Percentiles rank a stretch among this genome's conserved stretches.
These are phyloP conservation scores for Chrysochromulina parva DNA, from an alignment of 78 protist genomes.

Conservation along the genomic window DNA sequence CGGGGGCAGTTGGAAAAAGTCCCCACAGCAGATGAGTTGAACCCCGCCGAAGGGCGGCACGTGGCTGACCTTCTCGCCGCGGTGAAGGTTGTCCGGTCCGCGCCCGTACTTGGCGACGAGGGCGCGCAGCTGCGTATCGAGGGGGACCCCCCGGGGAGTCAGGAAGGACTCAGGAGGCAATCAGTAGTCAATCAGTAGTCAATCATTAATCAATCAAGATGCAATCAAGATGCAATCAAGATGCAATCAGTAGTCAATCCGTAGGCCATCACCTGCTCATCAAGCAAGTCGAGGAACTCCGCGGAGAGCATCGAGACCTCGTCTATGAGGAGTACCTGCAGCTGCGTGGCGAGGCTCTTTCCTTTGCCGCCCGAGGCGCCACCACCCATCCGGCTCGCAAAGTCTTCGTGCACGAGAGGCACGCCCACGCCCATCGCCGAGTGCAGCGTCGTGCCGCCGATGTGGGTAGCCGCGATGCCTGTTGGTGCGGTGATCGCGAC, in stretches of 20 bases:
- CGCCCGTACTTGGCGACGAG: neutral
- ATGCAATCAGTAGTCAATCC: too few relatives aligned
- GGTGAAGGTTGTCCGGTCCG: neutral
- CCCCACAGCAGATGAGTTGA: constrained; percentile 53
- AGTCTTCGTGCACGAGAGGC: neutral
- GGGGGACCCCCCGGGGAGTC: too few relatives aligned
- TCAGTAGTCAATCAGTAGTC: too few relatives aligned
- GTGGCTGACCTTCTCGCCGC: neutral
- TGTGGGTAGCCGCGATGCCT: constrained; percentile 17
- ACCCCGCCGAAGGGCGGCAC: constrained; percentile 59
- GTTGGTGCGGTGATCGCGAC: constrained; percentile 11
- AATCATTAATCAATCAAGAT: too few relatives aligned
- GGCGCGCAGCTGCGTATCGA: too few relatives aligned
- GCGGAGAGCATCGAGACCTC: constrained; percentile 51
- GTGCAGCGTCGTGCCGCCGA: constrained; percentile 18
- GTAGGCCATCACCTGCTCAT: neutral
- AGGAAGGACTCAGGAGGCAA: too few relatives aligned
- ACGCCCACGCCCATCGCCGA: neutral
- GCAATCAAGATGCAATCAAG: too few relatives aligned
- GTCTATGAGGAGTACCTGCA: constrained; percentile 32
- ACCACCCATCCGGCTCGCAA: neutral
- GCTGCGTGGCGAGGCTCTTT: neutral
- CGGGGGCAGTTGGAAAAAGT: constrained; percentile 65
- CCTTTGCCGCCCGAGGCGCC: neutral
- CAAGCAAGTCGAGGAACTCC: constrained; percentile 12